Percentiles rank a stretch among this genome's conserved stretches.
These are phyloP conservation scores for Cyanophora paradoxa DNA, from an alignment of 78 protist species.

Conservation along the genomic window DNA sequence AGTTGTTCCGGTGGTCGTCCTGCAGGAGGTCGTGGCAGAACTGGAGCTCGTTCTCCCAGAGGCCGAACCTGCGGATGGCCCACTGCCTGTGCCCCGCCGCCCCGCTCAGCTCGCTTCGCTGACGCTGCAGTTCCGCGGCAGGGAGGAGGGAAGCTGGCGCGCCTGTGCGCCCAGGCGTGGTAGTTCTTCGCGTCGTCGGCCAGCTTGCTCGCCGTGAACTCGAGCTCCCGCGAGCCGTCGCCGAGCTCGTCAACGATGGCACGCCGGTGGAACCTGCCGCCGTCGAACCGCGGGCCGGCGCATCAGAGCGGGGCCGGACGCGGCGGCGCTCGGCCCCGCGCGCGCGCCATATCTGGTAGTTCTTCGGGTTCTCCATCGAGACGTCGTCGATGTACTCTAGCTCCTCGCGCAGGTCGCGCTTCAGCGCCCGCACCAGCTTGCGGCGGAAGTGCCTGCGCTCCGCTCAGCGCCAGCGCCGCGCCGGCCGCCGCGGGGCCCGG, in stretches of 20 bases:
- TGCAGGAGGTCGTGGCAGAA: slow-evolving; percentile 50
- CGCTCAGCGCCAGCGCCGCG: too few relatives aligned
- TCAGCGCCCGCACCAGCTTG: slow-evolving; percentile 29
- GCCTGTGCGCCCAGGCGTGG: slow-evolving; percentile 90
- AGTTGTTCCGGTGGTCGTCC: slow-evolving; percentile 81
- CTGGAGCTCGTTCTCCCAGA: slow-evolving; percentile 61
- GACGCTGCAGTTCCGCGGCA: neutral
- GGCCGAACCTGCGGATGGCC: slow-evolving; percentile 13
- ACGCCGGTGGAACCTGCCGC: slow-evolving; percentile 69
- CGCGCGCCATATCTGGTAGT: slow-evolving; percentile 81
- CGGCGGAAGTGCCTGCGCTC: too few relatives aligned
- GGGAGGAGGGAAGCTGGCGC: neutral
- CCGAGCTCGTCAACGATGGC: slow-evolving; percentile 32
- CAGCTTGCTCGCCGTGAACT: slow-evolving; percentile 34
- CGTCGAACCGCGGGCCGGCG: neutral
- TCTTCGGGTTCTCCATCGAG: slow-evolving; percentile 66
- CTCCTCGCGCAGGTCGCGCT: slow-evolving; percentile 34
- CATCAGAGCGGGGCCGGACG: neutral
- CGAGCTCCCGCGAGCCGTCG: slow-evolving; percentile 42
- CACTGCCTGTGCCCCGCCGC: slow-evolving; percentile 39
- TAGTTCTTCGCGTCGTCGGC: slow-evolving; percentile 83
- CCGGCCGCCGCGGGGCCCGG: too few relatives aligned
- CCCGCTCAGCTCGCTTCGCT: neutral
- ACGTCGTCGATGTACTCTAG: slow-evolving; percentile 47
- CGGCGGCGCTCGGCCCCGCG: neutral